Evolutionary conservation across 1,139 yeast genomes (phyloP).

Genomic region (Zygoascus meyerae): DNA sequence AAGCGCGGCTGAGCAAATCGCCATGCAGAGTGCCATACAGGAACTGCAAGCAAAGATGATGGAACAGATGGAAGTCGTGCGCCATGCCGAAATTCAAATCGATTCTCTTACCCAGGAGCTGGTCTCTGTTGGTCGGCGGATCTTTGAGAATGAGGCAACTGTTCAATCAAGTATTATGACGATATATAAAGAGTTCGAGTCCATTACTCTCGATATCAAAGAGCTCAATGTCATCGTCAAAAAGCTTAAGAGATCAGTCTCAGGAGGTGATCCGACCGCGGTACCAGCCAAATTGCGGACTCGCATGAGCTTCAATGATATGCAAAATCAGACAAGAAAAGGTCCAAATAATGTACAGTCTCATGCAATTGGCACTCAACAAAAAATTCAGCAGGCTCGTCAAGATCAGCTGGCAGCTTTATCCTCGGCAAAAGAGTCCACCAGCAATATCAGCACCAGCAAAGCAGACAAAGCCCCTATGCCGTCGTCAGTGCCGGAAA

Average conservation of each 20-base stretch:
- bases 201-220: constrained; percentile 12
- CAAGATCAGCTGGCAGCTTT: no score
- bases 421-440: no score
- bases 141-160: constrained; percentile 14
- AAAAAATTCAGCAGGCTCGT: no score
- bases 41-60: neutral
- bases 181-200: constrained; percentile 18
- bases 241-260: neutral
- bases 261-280: no score
- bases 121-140: constrained; percentile 8
- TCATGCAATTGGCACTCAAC: no score
- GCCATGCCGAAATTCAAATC: constrained; percentile 5
- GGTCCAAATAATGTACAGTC: no score
- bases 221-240: constrained; percentile 1
- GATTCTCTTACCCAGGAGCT: constrained; percentile 1
- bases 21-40: neutral
- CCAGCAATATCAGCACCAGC: no score
- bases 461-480: no score
- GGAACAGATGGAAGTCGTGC: neutral
- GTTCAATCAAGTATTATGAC: constrained; percentile 16
- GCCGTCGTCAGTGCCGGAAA: no score
- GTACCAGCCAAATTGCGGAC: no score
- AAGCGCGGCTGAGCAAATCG: neutral
- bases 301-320: no score
- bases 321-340: no score